Evolutionary conservation across 257 asterid species (phyloP).

Genomic region (Solanum habrochaites): DNA sequence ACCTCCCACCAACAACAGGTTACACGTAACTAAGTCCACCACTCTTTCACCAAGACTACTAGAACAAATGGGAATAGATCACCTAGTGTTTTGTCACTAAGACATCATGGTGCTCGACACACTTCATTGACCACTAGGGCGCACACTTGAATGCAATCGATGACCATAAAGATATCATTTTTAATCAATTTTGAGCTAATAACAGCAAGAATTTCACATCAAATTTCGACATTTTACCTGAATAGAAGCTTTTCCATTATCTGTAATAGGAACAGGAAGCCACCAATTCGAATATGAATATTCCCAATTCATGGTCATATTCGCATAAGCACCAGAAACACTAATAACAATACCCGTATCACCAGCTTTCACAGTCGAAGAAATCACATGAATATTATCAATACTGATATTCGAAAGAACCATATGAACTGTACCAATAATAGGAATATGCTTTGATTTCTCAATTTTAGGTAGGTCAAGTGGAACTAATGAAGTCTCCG

Average conservation of each 20-base stretch:
- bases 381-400: slow-evolving; percentile 34
- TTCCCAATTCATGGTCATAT: slow-evolving; percentile 70
- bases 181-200: background rate
- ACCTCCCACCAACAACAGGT: background rate
- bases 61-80: no score
- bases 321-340: slow-evolving; percentile 76
- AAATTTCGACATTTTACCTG: slow-evolving; percentile 29
- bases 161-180: background rate
- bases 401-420: slow-evolving; percentile 40
- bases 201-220: background rate
- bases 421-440: slow-evolving; percentile 54
- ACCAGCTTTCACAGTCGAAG: slow-evolving; percentile 57
- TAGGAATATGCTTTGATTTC: slow-evolving; percentile 44
- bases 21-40: background rate
- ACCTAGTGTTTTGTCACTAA: background rate
- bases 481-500: slow-evolving; percentile 58
- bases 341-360: slow-evolving; percentile 54
- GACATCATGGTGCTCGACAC: background rate
- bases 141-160: background rate
- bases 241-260: slow-evolving; percentile 61
- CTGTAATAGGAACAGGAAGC: slow-evolving; percentile 51
- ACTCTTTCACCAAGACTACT: no score
- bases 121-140: background rate
- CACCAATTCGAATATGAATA: slow-evolving; percentile 60
- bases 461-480: slow-evolving; percentile 56